A percentile compares a stretch with the other conserved stretches of the same genome.
Conservation (phyloP, 768 basidiomycete genomes). For the Collybia sp. region DNA sequence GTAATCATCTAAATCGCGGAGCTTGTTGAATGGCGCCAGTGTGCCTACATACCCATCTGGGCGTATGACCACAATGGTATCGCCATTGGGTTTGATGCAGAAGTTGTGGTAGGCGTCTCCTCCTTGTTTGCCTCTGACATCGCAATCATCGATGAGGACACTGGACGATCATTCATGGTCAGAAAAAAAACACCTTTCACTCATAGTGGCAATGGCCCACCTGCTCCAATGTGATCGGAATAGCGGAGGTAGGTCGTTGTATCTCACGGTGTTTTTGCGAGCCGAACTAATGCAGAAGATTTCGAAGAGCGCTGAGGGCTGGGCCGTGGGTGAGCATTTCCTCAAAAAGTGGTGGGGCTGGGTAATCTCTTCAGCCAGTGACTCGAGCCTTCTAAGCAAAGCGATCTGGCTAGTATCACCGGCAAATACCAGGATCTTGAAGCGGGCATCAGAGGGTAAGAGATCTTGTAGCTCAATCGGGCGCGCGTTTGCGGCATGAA, state of each 20-base stretch:
- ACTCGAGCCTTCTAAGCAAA: slow-evolving; percentile 23
- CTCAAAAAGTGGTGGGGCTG: slow-evolving; percentile 18
- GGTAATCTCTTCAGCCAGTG: slow-evolving; percentile 27
- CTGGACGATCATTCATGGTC: slow-evolving; percentile 23
- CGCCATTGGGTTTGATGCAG: slow-evolving; percentile 37
- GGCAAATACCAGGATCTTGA: slow-evolving; percentile 51
- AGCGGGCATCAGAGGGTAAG: slow-evolving; percentile 44
- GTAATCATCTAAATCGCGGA: slow-evolving; percentile 36
- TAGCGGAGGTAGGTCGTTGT: slow-evolving; percentile 39
- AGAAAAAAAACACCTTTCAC: not conserved
- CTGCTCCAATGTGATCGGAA: slow-evolving; percentile 58
- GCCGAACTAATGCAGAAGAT: slow-evolving; percentile 33
- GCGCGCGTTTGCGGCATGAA: slow-evolving; percentile 45
- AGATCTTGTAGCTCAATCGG: slow-evolving; percentile 52
- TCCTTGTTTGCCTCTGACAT: slow-evolving; percentile 36
- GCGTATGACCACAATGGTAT: slow-evolving; percentile 51
- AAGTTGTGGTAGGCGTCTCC: slow-evolving; percentile 55
- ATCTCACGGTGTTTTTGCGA: slow-evolving; percentile 32
- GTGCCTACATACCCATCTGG: slow-evolving; percentile 66
- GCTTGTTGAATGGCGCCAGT: slow-evolving; percentile 44
- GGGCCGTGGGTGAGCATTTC: slow-evolving; percentile 21
- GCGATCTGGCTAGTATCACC: slow-evolving; percentile 33
- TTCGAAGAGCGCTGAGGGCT: slow-evolving; percentile 33
- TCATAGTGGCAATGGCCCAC: slow-evolving; percentile 24
- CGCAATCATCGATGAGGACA: slow-evolving; percentile 54